Conservation (phyloP, 495 filamentous ascomycete genomes). For the Xylaria acuta region DNA sequence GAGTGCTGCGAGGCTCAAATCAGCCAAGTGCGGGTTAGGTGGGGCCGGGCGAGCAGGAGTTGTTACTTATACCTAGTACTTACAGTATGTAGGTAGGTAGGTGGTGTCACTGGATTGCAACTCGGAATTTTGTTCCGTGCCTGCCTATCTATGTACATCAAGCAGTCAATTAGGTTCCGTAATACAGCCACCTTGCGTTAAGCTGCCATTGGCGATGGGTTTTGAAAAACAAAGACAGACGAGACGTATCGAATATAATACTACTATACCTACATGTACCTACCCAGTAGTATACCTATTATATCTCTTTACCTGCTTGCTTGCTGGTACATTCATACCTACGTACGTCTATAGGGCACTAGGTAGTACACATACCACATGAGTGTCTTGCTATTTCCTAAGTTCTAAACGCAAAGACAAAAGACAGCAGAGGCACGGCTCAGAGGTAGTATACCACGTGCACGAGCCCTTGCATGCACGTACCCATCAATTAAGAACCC, state of each 20-base stretch:
- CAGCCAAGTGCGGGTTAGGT: background rate
- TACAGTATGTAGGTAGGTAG: too few species aligned
- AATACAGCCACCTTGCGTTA: background rate
- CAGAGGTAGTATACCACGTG: background rate
- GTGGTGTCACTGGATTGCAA: background rate
- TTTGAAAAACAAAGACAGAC: background rate
- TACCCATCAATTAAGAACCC: conserved; percentile 33
- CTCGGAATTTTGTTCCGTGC: background rate
- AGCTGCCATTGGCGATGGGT: background rate
- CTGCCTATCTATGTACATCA: too few species aligned
- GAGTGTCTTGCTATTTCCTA: background rate
- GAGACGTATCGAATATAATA: background rate
- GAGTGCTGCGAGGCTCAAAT: conserved; percentile 5
- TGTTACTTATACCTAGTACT: too few species aligned
- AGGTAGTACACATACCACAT: too few species aligned
- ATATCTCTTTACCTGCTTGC: background rate
- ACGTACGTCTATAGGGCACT: background rate
- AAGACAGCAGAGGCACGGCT: background rate
- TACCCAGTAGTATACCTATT: background rate
- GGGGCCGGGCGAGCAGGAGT: background rate
- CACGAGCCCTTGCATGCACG: background rate
- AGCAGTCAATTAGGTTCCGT: too few species aligned
- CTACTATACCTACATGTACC: background rate
- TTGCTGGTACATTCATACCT: background rate
- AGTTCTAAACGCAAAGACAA: background rate